phyloP scores from a whole-genome alignment of 768 basidiomycete species.

The Pholiota microspora region DNA sequence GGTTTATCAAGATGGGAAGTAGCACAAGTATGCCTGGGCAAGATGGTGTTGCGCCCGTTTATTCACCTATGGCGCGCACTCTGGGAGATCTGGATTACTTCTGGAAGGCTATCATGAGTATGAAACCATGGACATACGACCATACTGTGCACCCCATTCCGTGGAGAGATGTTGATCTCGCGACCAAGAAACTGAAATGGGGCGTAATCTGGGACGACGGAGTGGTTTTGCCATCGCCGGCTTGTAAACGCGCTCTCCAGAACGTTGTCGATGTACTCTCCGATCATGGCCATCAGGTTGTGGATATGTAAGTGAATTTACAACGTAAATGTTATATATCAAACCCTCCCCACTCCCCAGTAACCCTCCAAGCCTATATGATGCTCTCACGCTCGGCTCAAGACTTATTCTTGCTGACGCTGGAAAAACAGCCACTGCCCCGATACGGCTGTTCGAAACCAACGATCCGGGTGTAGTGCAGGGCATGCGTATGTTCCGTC shows the following conservation, averaged over 20 bases:
- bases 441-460: slow-evolving; percentile 38
- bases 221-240: slow-evolving; percentile 56
- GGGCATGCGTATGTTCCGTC: slow-evolving; percentile 35
- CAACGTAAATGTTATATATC: too few species aligned
- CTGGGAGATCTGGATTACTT: slow-evolving; percentile 61
- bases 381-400: slow-evolving; percentile 50
- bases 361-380: slow-evolving; percentile 45
- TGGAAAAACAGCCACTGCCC: slow-evolving; percentile 34
- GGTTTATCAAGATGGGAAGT: slow-evolving; percentile 48
- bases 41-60: slow-evolving; percentile 53
- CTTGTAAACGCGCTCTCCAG: slow-evolving; percentile 53
- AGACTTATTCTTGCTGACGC: slow-evolving; percentile 53
- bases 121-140: slow-evolving; percentile 68
- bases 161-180: slow-evolving; percentile 33
- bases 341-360: slow-evolving; percentile 20
- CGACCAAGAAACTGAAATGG: slow-evolving; percentile 41
- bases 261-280: slow-evolving; percentile 42
- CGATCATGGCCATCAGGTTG: slow-evolving; percentile 46
- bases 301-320: slow-evolving; percentile 38
- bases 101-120: slow-evolving; percentile 58
- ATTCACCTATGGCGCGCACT: slow-evolving; percentile 61
- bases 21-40: slow-evolving; percentile 50
- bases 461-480: slow-evolving; percentile 48
- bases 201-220: slow-evolving; percentile 67
- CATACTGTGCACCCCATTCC: slow-evolving; percentile 45